Conservation (phyloP, 192 early-diverging fungal genomes). For the Mortierella claussenii region DNA sequence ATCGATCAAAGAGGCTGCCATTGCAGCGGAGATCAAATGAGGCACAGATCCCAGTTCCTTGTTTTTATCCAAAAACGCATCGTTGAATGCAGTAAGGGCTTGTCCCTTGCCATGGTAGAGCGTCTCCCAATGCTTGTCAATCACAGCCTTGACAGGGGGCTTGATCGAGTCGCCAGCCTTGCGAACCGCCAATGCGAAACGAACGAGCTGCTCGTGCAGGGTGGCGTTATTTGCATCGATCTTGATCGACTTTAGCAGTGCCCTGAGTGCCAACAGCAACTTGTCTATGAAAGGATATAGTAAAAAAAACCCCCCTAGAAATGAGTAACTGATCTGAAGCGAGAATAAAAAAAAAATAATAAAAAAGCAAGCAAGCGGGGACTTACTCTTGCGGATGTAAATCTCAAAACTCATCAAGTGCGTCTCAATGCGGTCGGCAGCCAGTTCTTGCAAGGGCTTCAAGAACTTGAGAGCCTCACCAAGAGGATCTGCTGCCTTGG, state of each 20-base stretch:
- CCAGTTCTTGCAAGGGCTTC: slow-evolving; percentile 71
- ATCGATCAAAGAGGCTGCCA: slow-evolving; percentile 28
- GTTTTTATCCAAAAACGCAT: slow-evolving; percentile 13
- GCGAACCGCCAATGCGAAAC: slow-evolving; percentile 57
- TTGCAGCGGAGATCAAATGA: slow-evolving; percentile 36
- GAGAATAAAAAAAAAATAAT: not conserved
- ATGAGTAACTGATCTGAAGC: not conserved
- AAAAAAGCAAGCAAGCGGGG: not conserved
- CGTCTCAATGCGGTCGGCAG: slow-evolving; percentile 65
- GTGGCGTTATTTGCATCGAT: slow-evolving; percentile 56
- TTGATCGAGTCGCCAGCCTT: slow-evolving; percentile 22
- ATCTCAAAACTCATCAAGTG: slow-evolving; percentile 74
- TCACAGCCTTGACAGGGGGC: slow-evolving; percentile 33
- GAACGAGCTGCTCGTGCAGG: slow-evolving; percentile 59
- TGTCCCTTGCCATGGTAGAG: slow-evolving; percentile 15
- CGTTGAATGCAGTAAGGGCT: slow-evolving; percentile 20
- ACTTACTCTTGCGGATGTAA: slow-evolving; percentile 71
- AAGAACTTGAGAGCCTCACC: slow-evolving; percentile 83
- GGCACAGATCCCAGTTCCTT: slow-evolving; percentile 26
- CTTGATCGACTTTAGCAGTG: slow-evolving; percentile 61
- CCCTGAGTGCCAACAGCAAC: slow-evolving; percentile 71
- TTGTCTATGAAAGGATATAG: slow-evolving; percentile 61
- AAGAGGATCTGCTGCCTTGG: slow-evolving; percentile 73
- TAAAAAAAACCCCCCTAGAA: not conserved
- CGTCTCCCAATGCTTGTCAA: slow-evolving; percentile 41